Percentiles rank a stretch among this genome's conserved stretches.
Evolutionary conservation across 768 basidiomycete genomes (phyloP).

Genomic region (Symmetrospora coprosmae): DNA sequence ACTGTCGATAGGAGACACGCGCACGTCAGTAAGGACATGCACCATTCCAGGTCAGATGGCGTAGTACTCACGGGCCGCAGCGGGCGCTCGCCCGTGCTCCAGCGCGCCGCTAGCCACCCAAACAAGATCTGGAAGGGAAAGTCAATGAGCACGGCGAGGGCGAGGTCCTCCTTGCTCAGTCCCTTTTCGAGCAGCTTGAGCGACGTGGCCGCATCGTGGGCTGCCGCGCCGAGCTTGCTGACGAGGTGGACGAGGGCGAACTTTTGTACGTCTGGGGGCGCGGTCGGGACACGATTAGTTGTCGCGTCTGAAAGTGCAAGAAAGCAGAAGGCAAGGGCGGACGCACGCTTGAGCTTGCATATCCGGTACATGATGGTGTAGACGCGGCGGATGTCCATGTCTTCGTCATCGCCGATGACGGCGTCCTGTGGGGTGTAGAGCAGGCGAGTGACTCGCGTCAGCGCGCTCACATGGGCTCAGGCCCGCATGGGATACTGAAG

Average conservation of each 20-base stretch:
- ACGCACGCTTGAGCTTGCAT: constrained; percentile 72
- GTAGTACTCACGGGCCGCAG: constrained; percentile 46
- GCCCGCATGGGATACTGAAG: no score
- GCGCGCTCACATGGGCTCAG: not conserved
- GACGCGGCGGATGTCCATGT: constrained; percentile 77
- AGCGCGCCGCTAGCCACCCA: constrained; percentile 84
- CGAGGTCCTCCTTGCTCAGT: constrained; percentile 82
- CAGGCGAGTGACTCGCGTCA: not conserved
- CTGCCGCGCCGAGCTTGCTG: constrained; percentile 85
- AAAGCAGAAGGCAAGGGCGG: not conserved
- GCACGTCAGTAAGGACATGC: not conserved
- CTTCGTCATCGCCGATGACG: constrained; percentile 51
- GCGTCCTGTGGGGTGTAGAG: no score
- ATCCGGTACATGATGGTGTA: constrained; percentile 93
- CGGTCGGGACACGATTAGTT: not conserved
- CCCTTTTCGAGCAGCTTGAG: constrained; percentile 97
- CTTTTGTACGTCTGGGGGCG: constrained; percentile 65
- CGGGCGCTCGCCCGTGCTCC: constrained; percentile 66
- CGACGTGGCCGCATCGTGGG: constrained; percentile 76
- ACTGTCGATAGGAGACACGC: constrained; percentile 36
- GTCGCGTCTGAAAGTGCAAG: not conserved
- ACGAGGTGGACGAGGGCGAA: constrained; percentile 74
- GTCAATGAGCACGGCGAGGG: constrained; percentile 87
- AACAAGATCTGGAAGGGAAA: constrained; percentile 94
- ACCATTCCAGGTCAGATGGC: not conserved